These are phyloP conservation scores for Trapa bicornis DNA, from an alignment of 345 rosid species.

Conservation along the genomic window DNA sequence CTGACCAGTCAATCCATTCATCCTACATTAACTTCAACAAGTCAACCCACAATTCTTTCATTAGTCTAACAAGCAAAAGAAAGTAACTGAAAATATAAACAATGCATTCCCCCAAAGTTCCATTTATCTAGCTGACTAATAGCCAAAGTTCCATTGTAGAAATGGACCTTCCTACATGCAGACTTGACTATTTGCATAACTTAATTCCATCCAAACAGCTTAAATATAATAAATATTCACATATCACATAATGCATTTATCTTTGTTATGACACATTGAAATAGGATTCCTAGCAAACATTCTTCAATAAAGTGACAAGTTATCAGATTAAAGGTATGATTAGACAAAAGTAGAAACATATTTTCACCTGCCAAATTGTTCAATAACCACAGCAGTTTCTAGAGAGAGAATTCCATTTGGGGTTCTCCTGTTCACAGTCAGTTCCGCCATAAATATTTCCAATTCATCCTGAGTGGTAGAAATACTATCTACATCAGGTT, in stretches of 20 bases:
- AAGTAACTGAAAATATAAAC: not conserved
- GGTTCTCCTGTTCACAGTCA: conserved; percentile 45
- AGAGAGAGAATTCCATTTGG: conserved; percentile 53
- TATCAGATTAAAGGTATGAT: not conserved
- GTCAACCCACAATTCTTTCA: conserved; percentile 25
- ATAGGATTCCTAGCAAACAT: not conserved
- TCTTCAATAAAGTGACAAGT: not conserved
- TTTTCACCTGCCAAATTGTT: conserved; percentile 89
- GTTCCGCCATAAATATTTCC: conserved; percentile 62
- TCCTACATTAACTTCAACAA: conserved; percentile 51
- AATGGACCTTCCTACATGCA: not conserved
- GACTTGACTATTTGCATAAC: not conserved
- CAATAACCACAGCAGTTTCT: conserved; percentile 72
- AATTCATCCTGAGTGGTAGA: conserved; percentile 41
- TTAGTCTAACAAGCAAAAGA: conserved; percentile 10
- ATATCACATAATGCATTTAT: not conserved
- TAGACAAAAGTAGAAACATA: not conserved
- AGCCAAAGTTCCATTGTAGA: not conserved
- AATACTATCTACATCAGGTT: conserved; percentile 28
- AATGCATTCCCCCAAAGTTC: not conserved
- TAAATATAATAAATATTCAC: not conserved
- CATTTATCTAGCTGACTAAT: not conserved
- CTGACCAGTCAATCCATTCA: conserved; percentile 83
- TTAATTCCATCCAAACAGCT: not conserved
- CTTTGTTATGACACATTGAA: not conserved